These are phyloP conservation scores for Chenopodium formosanum DNA, from an alignment of 148 eudicot genomes.

Conservation along the genomic window DNA sequence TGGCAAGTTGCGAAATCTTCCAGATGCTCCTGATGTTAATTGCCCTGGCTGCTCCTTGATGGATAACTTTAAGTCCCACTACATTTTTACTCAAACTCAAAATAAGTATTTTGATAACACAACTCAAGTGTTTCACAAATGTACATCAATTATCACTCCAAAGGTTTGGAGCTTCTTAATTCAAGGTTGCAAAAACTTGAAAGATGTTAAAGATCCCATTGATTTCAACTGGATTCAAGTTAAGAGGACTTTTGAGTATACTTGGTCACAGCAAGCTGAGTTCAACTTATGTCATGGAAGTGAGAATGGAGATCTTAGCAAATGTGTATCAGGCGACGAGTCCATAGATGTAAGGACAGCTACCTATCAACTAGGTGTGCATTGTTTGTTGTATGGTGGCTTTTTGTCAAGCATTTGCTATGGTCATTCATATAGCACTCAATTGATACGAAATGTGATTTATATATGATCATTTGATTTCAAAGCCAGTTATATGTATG, in stretches of 20 bases:
- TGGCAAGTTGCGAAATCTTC: constrained; percentile 7
- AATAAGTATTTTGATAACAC: constrained; percentile 24
- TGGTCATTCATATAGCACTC: constrained; percentile 31
- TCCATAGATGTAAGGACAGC: constrained; percentile 16
- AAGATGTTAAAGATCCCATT: constrained; percentile 40
- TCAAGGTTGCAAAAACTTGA: constrained; percentile 31
- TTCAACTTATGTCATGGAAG: neutral
- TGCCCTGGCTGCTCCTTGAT: constrained; percentile 33
- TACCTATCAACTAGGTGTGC: constrained; percentile 43
- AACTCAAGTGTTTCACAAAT: constrained; percentile 31
- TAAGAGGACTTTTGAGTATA: constrained; percentile 5
- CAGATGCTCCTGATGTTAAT: constrained; percentile 1
- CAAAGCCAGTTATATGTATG: neutral
- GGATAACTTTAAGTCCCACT: constrained; percentile 23
- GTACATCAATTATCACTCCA: constrained; percentile 32
- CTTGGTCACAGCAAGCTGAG: neutral
- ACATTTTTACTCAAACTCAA: constrained; percentile 18
- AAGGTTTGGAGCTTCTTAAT: constrained; percentile 47
- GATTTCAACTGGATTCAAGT: constrained; percentile 48
- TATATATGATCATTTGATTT: constrained; percentile 1
- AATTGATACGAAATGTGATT: constrained; percentile 7
- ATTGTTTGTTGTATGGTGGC: constrained; percentile 57
- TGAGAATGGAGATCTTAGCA: neutral
- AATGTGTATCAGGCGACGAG: constrained; percentile 10
- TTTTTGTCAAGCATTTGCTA: constrained; percentile 45